Evolutionary conservation across 805 yeast genomes (phyloP).

Genomic region (Pichia cabralensis): DNA sequence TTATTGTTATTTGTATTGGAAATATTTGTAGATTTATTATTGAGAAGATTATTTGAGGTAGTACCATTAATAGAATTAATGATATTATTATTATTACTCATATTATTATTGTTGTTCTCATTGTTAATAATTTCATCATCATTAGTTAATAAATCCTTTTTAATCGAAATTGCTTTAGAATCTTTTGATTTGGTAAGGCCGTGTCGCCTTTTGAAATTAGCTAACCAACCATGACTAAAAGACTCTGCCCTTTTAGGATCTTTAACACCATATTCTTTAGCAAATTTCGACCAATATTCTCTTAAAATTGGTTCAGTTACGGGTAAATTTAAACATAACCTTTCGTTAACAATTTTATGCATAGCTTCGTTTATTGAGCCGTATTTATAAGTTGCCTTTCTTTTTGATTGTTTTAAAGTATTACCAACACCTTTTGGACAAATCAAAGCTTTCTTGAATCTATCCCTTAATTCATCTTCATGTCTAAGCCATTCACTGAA

Average conservation of each 20-base stretch:
- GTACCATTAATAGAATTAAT: too few species aligned
- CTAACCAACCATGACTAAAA: slow-evolving; percentile 56
- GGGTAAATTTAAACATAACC: slow-evolving; percentile 34
- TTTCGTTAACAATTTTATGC: slow-evolving; percentile 41
- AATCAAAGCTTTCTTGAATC: slow-evolving; percentile 29
- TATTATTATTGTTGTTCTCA: too few species aligned
- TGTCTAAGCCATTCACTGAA: slow-evolving; percentile 53
- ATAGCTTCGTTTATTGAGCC: slow-evolving; percentile 49
- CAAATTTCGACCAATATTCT: slow-evolving; percentile 47
- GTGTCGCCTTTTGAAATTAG: slow-evolving; percentile 51
- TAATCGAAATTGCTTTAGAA: too few species aligned
- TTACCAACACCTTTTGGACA: slow-evolving; percentile 15
- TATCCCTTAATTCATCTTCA: slow-evolving; percentile 38
- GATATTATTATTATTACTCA: too few species aligned
- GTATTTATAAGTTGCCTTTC: slow-evolving; percentile 44
- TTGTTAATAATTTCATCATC: too few species aligned
- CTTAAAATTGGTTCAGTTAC: slow-evolving; percentile 46
- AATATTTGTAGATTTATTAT: too few species aligned
- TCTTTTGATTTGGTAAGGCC: slow-evolving; percentile 18
- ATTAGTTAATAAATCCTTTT: too few species aligned
- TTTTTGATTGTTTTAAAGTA: slow-evolving; percentile 24
- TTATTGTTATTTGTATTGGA: too few species aligned
- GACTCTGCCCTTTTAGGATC: slow-evolving; percentile 47
- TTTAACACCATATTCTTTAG: slow-evolving; percentile 45
- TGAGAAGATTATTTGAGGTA: too few species aligned